Evolutionary conservation across 257 asterid species (phyloP).

Genomic region (Perilla frutescens): DNA sequence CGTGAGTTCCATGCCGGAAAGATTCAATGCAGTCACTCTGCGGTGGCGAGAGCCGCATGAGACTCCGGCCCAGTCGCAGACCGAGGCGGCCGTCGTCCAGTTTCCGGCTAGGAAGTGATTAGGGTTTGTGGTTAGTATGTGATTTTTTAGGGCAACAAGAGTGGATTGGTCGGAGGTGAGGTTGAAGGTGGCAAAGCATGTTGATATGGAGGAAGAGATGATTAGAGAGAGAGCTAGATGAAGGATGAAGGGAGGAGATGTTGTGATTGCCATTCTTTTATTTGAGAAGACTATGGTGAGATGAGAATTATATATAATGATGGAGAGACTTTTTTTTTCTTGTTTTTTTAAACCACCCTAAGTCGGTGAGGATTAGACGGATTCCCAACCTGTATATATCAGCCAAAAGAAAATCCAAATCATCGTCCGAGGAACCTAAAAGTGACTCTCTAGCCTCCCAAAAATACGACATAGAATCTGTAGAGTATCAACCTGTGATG

Average conservation of each 20-base stretch:
- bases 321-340: too few relatives aligned
- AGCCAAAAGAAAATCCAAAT: too few relatives aligned
- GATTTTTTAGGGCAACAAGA: slow-evolving; percentile 13
- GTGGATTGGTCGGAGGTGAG: slow-evolving; percentile 26
- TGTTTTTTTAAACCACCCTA: too few relatives aligned
- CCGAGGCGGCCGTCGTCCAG: slow-evolving; percentile 28
- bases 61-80: slow-evolving; percentile 39
- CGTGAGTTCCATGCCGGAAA: slow-evolving; percentile 29
- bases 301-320: too few relatives aligned
- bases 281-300: too few relatives aligned
- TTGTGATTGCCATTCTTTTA: not conserved
- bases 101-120: slow-evolving; percentile 13
- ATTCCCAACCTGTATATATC: too few relatives aligned
- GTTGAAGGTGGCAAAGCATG: not conserved
- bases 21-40: slow-evolving; percentile 29
- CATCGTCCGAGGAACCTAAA: too few relatives aligned
- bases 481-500: too few relatives aligned
- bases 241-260: not conserved
- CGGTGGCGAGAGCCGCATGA: slow-evolving; percentile 14
- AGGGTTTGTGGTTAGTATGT: slow-evolving; percentile 4
- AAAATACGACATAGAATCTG: too few relatives aligned
- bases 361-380: too few relatives aligned
- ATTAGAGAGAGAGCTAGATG: not conserved
- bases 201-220: not conserved
- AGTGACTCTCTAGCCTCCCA: too few relatives aligned